These are phyloP conservation scores for Hanseniaspora lindneri DNA, from an alignment of 805 yeast genomes.

Conservation along the genomic window DNA sequence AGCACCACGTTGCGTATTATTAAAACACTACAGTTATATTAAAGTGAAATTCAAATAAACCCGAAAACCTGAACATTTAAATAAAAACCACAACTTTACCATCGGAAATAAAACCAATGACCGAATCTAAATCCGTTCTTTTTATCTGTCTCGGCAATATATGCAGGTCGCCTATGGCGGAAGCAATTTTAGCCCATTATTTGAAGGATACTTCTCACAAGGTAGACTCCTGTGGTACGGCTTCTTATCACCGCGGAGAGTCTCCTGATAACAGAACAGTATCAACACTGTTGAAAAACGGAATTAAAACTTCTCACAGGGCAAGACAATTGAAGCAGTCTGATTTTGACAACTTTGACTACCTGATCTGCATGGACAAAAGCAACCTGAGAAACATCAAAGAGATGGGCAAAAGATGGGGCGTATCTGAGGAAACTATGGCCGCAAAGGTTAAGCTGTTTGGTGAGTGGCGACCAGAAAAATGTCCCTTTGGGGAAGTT, in stretches of 20 bases:
- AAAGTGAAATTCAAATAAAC: too few relatives aligned
- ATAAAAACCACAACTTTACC: background rate
- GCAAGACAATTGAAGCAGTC: conserved; percentile 54
- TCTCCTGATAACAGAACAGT: conserved; percentile 66
- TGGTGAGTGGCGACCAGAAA: conserved; percentile 62
- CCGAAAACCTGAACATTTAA: too few relatives aligned
- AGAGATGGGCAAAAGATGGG: conserved; percentile 38
- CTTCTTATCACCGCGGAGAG: conserved; percentile 74
- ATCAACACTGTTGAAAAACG: conserved; percentile 53
- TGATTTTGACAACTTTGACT: conserved; percentile 52
- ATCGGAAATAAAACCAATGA: background rate
- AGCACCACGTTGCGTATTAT: too few relatives aligned
- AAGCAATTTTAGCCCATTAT: conserved; percentile 66
- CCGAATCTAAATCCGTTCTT: background rate
- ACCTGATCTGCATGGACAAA: conserved; percentile 60
- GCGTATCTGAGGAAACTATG: background rate
- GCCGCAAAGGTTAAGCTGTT: conserved; percentile 43
- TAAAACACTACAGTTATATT: too few relatives aligned
- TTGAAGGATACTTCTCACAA: conserved; percentile 38
- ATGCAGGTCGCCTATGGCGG: conserved; percentile 97
- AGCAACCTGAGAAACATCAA: conserved; percentile 43
- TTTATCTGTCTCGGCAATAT: conserved; percentile 86
- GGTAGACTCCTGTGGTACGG: conserved; percentile 78
- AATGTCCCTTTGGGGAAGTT: conserved; percentile 34
- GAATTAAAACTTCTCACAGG: conserved; percentile 59